Evolutionary conservation across 164 flowering plant species (phyloP).

Genomic region (Magnolia sinica): DNA sequence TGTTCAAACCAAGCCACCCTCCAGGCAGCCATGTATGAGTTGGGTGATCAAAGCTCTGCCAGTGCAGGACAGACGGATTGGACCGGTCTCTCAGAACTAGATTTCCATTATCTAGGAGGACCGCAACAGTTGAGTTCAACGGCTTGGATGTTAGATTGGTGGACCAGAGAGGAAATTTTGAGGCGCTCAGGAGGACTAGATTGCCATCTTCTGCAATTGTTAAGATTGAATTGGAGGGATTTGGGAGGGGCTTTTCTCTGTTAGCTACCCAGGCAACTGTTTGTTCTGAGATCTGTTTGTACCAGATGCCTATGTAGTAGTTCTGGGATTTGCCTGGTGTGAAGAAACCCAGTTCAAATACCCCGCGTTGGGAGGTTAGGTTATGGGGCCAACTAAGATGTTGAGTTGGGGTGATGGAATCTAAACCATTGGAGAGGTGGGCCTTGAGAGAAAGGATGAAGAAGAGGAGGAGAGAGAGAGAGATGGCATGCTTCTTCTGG

Average conservation of each 20-base stretch:
- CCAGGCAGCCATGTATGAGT: conserved; percentile 1
- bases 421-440: background rate
- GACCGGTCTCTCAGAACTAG: conserved; percentile 2
- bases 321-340: conserved; percentile 23
- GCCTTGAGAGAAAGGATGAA: background rate
- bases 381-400: conserved; percentile 16
- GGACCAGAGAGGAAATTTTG: conserved; percentile 1
- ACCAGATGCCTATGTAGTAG: conserved; percentile 31
- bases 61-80: background rate
- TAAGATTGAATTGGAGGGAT: conserved; percentile 12
- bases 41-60: conserved; percentile 10
- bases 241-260: conserved; percentile 14
- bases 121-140: background rate
- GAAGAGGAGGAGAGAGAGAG: background rate
- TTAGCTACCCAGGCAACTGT: conserved; percentile 33
- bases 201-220: conserved; percentile 21
- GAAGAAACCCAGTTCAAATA: conserved; percentile 32
- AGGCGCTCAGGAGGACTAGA: conserved; percentile 3
- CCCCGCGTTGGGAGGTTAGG: conserved; percentile 12
- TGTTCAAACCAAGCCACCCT: background rate
- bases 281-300: conserved; percentile 3
- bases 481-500: background rate
- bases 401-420: conserved; percentile 5
- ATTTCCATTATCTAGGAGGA: conserved; percentile 5
- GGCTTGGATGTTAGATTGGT: background rate